A percentile compares a stretch with the other conserved stretches of the same genome.
These are phyloP conservation scores for Macrophomina pseudophaseolina DNA, from an alignment of 2,329 filamentous ascomycete genomes.

Conservation along the genomic window DNA sequence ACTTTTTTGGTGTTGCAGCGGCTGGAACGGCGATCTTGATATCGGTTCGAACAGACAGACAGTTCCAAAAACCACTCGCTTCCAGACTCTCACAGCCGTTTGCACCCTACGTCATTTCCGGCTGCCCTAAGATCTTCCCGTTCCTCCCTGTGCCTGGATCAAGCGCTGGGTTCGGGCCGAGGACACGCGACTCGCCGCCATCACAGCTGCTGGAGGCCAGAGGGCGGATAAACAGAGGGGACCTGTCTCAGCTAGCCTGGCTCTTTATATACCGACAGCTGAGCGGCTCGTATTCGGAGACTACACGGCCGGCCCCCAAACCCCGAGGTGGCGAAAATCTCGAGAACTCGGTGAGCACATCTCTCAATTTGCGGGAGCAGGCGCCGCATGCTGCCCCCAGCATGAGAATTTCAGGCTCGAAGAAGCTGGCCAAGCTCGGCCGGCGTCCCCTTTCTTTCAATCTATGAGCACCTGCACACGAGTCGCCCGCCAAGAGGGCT, in stretches of 20 bases:
- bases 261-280: background rate
- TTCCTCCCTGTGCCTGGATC: background rate
- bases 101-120: slow-evolving; percentile 12
- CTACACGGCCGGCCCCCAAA: slow-evolving; percentile 3
- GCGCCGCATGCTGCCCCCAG: slow-evolving; percentile 11
- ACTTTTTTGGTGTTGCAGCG: background rate
- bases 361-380: slow-evolving; percentile 13
- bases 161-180: slow-evolving; percentile 5
- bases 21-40: slow-evolving; percentile 8
- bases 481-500: slow-evolving; percentile 16
- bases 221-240: background rate
- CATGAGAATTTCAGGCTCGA: slow-evolving; percentile 10
- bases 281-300: slow-evolving; percentile 18
- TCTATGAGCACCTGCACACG: slow-evolving; percentile 4
- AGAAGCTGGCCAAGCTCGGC: slow-evolving; percentile 1
- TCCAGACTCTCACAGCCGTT: background rate
- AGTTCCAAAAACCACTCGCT: background rate
- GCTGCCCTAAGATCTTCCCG: background rate
- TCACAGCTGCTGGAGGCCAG: background rate
- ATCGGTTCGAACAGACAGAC: background rate
- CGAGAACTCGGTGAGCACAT: slow-evolving; percentile 14
- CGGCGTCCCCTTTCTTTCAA: slow-evolving; percentile 21
- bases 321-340: slow-evolving; percentile 7
- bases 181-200: slow-evolving; percentile 1
- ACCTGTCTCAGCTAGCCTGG: background rate